phyloP scores from a whole-genome alignment of 2,329 filamentous ascomycete species.

The Claviceps spartinae region DNA sequence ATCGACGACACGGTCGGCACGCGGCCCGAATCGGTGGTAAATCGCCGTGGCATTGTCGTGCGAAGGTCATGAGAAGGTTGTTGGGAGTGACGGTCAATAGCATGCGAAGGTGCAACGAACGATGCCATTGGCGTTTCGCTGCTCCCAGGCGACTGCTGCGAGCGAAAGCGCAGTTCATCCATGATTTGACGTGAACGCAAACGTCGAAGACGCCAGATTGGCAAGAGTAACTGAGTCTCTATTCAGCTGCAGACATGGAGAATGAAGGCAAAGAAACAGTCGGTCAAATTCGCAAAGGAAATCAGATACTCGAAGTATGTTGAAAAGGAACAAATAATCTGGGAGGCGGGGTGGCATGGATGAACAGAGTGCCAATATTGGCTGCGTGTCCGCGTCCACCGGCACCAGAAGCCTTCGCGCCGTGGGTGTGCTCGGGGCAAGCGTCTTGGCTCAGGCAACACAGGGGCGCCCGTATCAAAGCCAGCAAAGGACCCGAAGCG shows the following conservation, averaged over 20 bases:
- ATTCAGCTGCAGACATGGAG: slow-evolving; percentile 24
- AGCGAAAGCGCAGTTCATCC: slow-evolving; percentile 69
- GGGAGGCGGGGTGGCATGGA: slow-evolving; percentile 16
- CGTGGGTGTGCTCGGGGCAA: slow-evolving; percentile 7
- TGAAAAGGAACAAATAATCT: slow-evolving; percentile 14
- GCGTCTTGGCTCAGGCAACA: slow-evolving; percentile 9
- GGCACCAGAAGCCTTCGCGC: not conserved
- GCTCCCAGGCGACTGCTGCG: slow-evolving; percentile 62
- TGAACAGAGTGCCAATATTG: slow-evolving; percentile 10
- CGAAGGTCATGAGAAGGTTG: slow-evolving; percentile 49
- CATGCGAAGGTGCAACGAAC: slow-evolving; percentile 61
- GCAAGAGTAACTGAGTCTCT: slow-evolving; percentile 17
- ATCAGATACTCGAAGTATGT: slow-evolving; percentile 13
- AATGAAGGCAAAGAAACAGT: slow-evolving; percentile 17
- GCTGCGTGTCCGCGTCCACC: not conserved
- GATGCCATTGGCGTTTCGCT: slow-evolving; percentile 58
- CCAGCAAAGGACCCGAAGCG: slow-evolving; percentile 1
- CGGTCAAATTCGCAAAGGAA: slow-evolving; percentile 13
- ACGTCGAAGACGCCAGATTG: slow-evolving; percentile 26
- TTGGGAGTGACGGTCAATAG: slow-evolving; percentile 48
- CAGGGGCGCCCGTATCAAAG: slow-evolving; percentile 1
- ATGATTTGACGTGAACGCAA: slow-evolving; percentile 31
- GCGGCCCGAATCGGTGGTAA: slow-evolving; percentile 83
- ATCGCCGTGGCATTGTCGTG: slow-evolving; percentile 71
- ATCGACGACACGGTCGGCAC: slow-evolving; percentile 57